Evolutionary conservation across 2,329 filamentous ascomycete species (phyloP), one percentile per base, ranked within the genome.

Genomic region (Paradendryphiella salina): DNA sequence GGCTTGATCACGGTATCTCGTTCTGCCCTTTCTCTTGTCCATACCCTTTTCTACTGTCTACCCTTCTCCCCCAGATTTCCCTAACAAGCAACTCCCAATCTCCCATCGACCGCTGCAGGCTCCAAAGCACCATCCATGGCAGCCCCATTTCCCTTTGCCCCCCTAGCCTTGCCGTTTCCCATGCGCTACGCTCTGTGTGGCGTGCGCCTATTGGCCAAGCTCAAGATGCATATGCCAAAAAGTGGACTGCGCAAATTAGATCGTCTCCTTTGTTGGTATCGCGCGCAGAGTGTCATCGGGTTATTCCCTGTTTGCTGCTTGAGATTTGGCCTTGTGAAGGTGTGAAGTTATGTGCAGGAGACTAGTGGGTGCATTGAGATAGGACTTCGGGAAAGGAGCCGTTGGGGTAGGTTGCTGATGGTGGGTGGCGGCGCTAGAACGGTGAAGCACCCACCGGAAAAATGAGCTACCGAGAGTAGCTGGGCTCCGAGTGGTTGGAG

Each of bases 111-210:
- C 46, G 37, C 57, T 58, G 55, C 46, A 42, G 42, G 23, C 42
- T 42, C 46, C 55, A 46, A 60, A 50, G 55, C 55, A 52, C 56
- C 36, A 60, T 60, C 57, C 57, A 58, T 58, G 57, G 47, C 17
- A 42, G 39, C 11, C n/a, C 29, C 17, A 18, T 32, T 14, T n/a
- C 9, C 14, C 17, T 10, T 5, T 39, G 36, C 14, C 17, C 39
- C 21, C 39, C 32, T 42, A 32, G 39, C 39, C 39, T 42, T 29
- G 39, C 39, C 39, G 23, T 9, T 42, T 8, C n/a, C n/a, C 29
- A 32, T 42, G 39, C 39, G 33, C 18, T 29, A 23, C 18, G 18
- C 39, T 32, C 39, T 13, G 28, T 32, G 39, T 42, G 39, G 32
- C 39, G 32, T 29, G 17, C 39, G 20, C 7, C 29, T 18, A 42